Conservation (phyloP, 495 filamentous ascomycete species). For the Gamarada debralockiae region DNA sequence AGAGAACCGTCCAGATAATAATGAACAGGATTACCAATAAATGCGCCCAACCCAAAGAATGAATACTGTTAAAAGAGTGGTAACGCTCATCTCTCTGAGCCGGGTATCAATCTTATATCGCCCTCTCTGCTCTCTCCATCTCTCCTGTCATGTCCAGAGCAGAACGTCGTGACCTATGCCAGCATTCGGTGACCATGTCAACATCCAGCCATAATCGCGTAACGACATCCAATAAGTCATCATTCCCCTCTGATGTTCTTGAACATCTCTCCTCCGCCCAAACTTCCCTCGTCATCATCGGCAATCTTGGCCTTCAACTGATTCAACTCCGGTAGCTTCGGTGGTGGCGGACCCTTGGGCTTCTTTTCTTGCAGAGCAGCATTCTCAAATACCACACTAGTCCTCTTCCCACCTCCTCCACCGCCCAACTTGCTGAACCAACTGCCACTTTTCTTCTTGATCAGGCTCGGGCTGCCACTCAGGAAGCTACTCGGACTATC, state of each 20-base stretch:
- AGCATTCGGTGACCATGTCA: constrained; percentile 15
- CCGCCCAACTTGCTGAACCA: constrained; percentile 24
- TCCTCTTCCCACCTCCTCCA: constrained; percentile 10
- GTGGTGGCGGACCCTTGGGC: constrained; percentile 44
- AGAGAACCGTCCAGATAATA: not conserved
- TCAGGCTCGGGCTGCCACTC: not conserved
- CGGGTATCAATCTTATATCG: constrained; percentile 20
- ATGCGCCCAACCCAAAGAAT: constrained; percentile 6
- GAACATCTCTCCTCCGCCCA: constrained; percentile 53
- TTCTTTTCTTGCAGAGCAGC: constrained; percentile 24
- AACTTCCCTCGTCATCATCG: constrained; percentile 30
- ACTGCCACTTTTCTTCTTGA: constrained; percentile 20
- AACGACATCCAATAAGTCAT: constrained; percentile 8
- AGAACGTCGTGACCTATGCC: constrained; percentile 16
- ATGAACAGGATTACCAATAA: constrained; percentile 12
- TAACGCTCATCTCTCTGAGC: constrained; percentile 19
- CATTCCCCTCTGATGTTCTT: constrained; percentile 45
- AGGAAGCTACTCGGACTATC: constrained; percentile 18
- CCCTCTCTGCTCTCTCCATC: not conserved
- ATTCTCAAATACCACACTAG: constrained; percentile 23
- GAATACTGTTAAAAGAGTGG: constrained; percentile 14
- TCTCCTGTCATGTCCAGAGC: not conserved
- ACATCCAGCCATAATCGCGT: constrained; percentile 17
- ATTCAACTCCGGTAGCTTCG: constrained; percentile 56
- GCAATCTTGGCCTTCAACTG: constrained; percentile 44